Base-by-base conservation (phyloP, 2,329 filamentous ascomycete species). In the Colletotrichum orchidophilum region DNA sequence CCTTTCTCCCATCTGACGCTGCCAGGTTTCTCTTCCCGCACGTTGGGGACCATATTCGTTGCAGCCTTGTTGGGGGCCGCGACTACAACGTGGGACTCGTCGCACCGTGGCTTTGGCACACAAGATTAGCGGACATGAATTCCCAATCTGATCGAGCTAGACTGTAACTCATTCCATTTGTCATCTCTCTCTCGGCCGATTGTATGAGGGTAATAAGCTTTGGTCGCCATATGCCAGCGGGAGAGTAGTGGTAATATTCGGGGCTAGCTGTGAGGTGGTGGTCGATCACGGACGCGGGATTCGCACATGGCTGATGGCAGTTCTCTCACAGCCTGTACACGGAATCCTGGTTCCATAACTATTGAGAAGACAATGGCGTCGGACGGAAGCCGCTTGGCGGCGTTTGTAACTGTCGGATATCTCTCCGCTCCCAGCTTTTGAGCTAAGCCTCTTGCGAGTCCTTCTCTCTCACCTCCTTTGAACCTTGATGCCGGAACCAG, bases 401-500 rank as follows among this genome's bases (percentile, higher is more conserved):
- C 12, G 52, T 68, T 63, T 61, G 63, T 67, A 27, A 66, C 55
- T 62, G 55, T 71, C 68, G 68, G 68, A 71, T 71, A 68, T 68
- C 68, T 71, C 68, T 68, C 68, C 68, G 67, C 67, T 58, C 57
- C 42, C 29, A 24, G 46, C n/a, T 27, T 53, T 29, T 31, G 42
- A 57, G 33, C 39, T 27, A 31, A 64, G 52, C 60, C 49, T 33
- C 46, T 46, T 46, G n/a, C n/a, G 33, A 24, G 26, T 27, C 21
- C 49, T 55, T 27, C 54, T 35, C 55, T 31, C 18, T 63, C 55
- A 50, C 50, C 61, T 61, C n/a, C 39, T 55, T 61, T 46, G 70
- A 73, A 68, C 68, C 68, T 68, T 71, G 68, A 71, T 71, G 68
- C 68, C 53, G 58, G 68, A 68, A 67, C 52, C 53, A 68, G 64